Base-by-base conservation (phyloP, 495 filamentous ascomycete species). In the Rhypophila decipiens region DNA sequence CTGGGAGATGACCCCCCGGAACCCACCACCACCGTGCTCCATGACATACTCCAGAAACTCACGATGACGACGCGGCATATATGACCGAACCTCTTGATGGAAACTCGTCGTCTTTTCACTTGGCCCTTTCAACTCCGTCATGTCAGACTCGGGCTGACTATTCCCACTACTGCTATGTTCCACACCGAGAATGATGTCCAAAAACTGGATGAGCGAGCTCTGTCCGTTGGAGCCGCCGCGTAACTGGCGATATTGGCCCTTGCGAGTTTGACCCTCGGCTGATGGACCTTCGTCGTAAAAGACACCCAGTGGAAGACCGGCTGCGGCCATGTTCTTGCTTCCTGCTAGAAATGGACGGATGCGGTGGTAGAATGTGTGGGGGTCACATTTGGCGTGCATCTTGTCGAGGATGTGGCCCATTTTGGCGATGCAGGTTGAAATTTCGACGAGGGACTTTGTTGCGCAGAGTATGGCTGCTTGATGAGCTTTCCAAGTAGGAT, bases 311-410 rank as follows among this genome's bases (percentile, higher is more conserved):
- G 94, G 90, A 5, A 99, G 69, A 0, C 93, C 93, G 0, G 90
- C 93, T 42, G 89, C 88, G 24, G 73, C 81, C 93, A 99, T 99
- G 60, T 96, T 96, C 75, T 95, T 95, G 60, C 87, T 88, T 5
- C 93, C 93, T 7, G 93, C 91, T 3, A 99, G 77, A 64, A 95
- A 97, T 0, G 93, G 94, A 17, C 93, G 82, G 54, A 99, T 91
- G 34, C 82, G 82, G 64, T 95, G 80, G 65, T 96, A 96, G 69
- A 99, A 99, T 44, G 93, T 81, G 55, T 87, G 83, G 0, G 91
- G 89, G 58, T 95, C 88, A 63, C 93, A 97, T 56, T 80, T 83
- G 56, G 97, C 93, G 60, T 96, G 85, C 87, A 98, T 90, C 17
- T 84, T 77, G 36, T 80, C 74, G 1, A 96, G 70, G 1, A 96